Percentiles rank a stretch among this genome's conserved stretches.
Evolutionary conservation across 306 rosid genomes (phyloP).

Genomic region (Castanea sativa): DNA sequence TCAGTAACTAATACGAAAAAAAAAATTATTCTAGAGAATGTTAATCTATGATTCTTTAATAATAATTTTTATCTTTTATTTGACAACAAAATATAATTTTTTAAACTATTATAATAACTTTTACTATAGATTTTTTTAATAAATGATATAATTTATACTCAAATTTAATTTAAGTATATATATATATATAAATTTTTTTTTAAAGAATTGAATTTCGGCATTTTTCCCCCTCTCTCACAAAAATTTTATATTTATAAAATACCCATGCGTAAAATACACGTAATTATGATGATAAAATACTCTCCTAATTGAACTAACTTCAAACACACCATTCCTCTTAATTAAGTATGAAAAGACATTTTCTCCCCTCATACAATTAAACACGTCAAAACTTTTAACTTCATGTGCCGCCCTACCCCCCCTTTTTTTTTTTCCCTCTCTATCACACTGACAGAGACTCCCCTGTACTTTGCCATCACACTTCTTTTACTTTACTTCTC

Average conservation of each 20-base stretch:
- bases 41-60: too few relatives aligned
- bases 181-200: too few relatives aligned
- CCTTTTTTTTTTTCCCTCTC: neutral
- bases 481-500: neutral
- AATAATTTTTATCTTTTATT: too few relatives aligned
- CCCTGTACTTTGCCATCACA: conserved; percentile 13
- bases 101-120: too few relatives aligned
- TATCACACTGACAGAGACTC: neutral
- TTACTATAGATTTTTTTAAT: too few relatives aligned
- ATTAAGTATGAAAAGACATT: conserved; percentile 14
- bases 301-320: fast-evolving
- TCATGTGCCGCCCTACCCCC: conserved; percentile 55
- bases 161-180: neutral
- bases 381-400: conserved; percentile 30
- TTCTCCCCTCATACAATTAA: conserved; percentile 16
- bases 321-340: neutral
- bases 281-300: too few relatives aligned
- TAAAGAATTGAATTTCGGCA: fast-evolving
- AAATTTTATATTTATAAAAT: too few relatives aligned
- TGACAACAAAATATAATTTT: too few relatives aligned
- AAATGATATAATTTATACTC: fast-evolving
- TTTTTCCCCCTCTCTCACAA: too few relatives aligned
- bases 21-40: too few relatives aligned
- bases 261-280: fast-evolving
- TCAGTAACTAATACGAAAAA: too few relatives aligned